Evolutionary conservation across 1,284 basidiomycete species (phyloP), one percentile per base, ranked within the genome.

Genomic region (Mycena sp.): DNA sequence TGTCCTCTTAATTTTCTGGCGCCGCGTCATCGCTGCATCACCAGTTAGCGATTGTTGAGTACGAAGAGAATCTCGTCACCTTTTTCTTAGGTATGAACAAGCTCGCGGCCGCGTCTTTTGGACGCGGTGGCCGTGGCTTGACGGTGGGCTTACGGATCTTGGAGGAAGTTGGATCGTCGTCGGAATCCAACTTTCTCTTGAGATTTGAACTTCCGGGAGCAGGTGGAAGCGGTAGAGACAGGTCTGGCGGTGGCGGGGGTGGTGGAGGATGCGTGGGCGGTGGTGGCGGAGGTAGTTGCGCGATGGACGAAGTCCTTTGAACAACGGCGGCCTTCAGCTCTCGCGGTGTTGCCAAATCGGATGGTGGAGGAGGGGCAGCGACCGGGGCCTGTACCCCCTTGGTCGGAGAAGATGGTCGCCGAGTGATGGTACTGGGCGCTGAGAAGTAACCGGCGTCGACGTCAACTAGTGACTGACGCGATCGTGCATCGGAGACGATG

Each of bases 401-500:
- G 52, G 20, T 65, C 20, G 73, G 73, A 30, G 73, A 70, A n/a
- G 67, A 16, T 14, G 65, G 54, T 14, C 38, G 56, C 11, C 44
- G 63, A 37, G 57, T 60, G 50, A 57, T 20, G 4, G 62, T 62
- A 50, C 71, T 67, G n/a, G 79, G 72, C 56, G 75, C 76, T 67
- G 80, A 80, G 69, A 86, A 84, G 73, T 81, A 85, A 11, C 78
- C 71, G 38, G 74, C 60, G 67, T 83, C 79, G n/a, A 79, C 79
- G 79, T 83, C 66, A 4, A 65, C 60, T 20, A 66, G 65, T 60
- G 62, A 74, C 60, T 83, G 82, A 69, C 91, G 85, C 16, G 83
- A 80, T 67, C 89, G 86, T 1, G 96, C 95, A 80, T 98, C 93
- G 11, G 84, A 81, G 30, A 98, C 86, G 52, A 98, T 95, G 38